A percentile compares a stretch with the other conserved stretches of the same genome.
phyloP scores from a whole-genome alignment of 176 grass and related monocot species.

The Aegilops longissima region DNA sequence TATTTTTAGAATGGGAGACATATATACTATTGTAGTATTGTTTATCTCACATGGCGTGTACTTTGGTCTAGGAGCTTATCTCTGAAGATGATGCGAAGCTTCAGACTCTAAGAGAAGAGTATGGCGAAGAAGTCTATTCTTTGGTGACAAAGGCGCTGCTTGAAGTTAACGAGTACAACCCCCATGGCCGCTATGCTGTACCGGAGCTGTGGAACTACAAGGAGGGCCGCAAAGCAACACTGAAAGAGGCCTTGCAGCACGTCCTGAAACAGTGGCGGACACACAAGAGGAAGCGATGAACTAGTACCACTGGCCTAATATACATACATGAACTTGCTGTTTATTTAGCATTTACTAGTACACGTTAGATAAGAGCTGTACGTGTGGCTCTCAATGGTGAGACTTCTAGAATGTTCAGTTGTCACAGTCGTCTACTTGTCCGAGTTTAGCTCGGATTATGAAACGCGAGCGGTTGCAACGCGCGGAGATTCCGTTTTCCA shows the following conservation, averaged over 20 bases:
- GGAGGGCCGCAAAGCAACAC: conserved; percentile 18
- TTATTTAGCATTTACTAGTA: too few species aligned
- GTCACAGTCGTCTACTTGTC: neutral
- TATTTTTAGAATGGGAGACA: neutral
- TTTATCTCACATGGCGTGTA: neutral
- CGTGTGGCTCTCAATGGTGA: neutral
- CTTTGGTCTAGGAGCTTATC: conserved; percentile 41
- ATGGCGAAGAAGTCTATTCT: conserved; percentile 39
- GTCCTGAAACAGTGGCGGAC: conserved; percentile 19
- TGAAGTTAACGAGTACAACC: conserved; percentile 66
- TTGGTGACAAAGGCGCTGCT: conserved; percentile 44
- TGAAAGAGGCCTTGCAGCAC: conserved; percentile 24
- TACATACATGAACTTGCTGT: too few species aligned
- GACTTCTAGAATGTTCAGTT: neutral
- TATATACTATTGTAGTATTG: neutral
- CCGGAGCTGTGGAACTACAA: conserved; percentile 44
- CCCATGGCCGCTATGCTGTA: conserved; percentile 33
- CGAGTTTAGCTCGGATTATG: neutral
- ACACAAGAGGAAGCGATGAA: conserved; percentile 20
- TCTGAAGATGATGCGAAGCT: conserved; percentile 39
- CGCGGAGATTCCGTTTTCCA: conserved; percentile 4
- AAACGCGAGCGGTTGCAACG: neutral
- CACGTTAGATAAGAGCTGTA: too few species aligned
- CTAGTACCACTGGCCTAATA: neutral
- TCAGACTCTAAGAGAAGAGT: conserved; percentile 29